Conservation (phyloP, 805 yeast species). For the Nakazawaea anatomiae region DNA sequence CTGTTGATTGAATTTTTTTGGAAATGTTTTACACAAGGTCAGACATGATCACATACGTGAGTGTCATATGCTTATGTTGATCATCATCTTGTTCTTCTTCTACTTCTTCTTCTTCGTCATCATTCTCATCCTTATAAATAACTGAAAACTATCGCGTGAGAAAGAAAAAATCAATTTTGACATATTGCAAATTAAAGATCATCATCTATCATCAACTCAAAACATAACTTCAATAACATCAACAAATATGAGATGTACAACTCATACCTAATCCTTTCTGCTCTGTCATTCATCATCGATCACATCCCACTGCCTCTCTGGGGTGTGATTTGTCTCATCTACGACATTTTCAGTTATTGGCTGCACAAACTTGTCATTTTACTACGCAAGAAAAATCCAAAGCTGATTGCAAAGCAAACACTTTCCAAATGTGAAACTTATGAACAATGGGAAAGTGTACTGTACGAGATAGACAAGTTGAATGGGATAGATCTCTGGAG, state of each 20-base stretch:
- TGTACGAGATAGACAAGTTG: constrained; percentile 41
- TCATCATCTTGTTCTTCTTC: not conserved
- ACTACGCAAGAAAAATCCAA: constrained; percentile 34
- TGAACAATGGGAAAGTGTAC: constrained; percentile 64
- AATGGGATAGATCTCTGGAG: constrained; percentile 64
- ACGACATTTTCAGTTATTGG: constrained; percentile 45
- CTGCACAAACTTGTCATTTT: constrained; percentile 28
- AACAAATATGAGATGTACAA: constrained; percentile 1
- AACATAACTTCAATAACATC: too few relatives aligned
- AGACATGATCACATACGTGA: too few relatives aligned
- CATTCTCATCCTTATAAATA: too few relatives aligned
- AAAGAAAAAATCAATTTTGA: not conserved
- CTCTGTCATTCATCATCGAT: constrained; percentile 5
- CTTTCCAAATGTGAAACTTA: constrained; percentile 49
- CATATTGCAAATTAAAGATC: too few relatives aligned
- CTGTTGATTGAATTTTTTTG: too few relatives aligned
- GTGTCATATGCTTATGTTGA: too few relatives aligned
- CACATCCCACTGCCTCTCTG: constrained; percentile 21
- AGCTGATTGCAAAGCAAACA: constrained; percentile 41
- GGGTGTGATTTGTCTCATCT: constrained; percentile 26
- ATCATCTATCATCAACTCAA: too few relatives aligned
- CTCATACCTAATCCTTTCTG: constrained; percentile 2
- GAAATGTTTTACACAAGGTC: too few relatives aligned
- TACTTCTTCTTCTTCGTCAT: not conserved
- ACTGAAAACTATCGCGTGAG: not conserved